phyloP scores from a whole-genome alignment of 805 yeast genomes.

The Saturnispora besseyi region DNA sequence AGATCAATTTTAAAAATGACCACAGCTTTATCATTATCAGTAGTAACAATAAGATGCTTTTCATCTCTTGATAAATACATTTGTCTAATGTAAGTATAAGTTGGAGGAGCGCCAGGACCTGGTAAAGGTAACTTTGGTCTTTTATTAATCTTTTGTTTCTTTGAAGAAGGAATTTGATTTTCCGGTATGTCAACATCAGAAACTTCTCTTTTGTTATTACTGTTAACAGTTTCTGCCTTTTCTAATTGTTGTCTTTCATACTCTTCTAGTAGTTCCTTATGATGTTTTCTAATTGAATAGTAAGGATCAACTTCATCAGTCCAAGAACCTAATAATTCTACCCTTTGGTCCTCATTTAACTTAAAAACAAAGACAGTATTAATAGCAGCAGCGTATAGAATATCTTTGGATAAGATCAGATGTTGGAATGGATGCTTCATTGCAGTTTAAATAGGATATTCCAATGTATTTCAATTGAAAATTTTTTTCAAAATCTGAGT shows the following conservation, averaged over 20 bases:
- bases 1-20: conserved; percentile 44
- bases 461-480: not conserved
- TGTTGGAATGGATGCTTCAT: conserved; percentile 70
- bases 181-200: conserved; percentile 7
- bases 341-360: conserved; percentile 27
- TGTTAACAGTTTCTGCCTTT: conserved; percentile 19
- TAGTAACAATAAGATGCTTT: conserved; percentile 50
- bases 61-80: conserved; percentile 47
- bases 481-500: not conserved
- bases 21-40: conserved; percentile 79
- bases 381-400: conserved; percentile 50
- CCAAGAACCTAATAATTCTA: conserved; percentile 50
- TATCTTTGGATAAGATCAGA: conserved; percentile 35
- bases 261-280: conserved; percentile 31
- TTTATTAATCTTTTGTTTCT: conserved; percentile 27
- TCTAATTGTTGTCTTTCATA: conserved; percentile 19
- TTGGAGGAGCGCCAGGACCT: conserved; percentile 62
- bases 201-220: conserved; percentile 10
- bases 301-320: conserved; percentile 46
- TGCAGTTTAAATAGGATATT: not conserved
- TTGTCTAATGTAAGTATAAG: conserved; percentile 59
- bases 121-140: conserved; percentile 50
- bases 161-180: conserved; percentile 14
- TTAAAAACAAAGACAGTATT: conserved; percentile 50
- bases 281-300: conserved; percentile 38